These are phyloP conservation scores for Pseudonitzschia pungens DNA, from an alignment of 108 stramenopile species.

Conservation along the genomic window DNA sequence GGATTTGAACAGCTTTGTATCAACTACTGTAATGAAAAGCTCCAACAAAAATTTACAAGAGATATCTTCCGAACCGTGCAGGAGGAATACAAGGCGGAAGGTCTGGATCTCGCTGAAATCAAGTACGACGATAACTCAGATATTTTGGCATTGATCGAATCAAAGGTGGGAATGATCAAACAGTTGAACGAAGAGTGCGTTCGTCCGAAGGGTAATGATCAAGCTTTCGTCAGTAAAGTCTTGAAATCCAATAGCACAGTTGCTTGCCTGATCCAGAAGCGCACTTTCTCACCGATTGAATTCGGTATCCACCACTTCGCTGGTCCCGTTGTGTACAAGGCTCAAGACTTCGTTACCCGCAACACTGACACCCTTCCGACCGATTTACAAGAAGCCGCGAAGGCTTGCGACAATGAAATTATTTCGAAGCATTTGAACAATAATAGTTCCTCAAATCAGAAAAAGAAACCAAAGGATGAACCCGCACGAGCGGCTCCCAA, in stretches of 20 bases:
- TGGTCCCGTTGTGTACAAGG: conserved; percentile 85
- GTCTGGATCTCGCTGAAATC: conserved; percentile 84
- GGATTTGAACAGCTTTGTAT: conserved; percentile 93
- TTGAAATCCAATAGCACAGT: conserved; percentile 50
- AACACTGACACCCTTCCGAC: conserved; percentile 84
- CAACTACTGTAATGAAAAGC: conserved; percentile 92
- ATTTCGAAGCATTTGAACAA: conserved; percentile 40
- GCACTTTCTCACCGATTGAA: conserved; percentile 39
- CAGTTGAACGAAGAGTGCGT: conserved; percentile 96
- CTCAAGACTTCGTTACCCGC: conserved; percentile 77
- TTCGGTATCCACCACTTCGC: conserved; percentile 96
- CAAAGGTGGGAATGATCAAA: conserved; percentile 83
- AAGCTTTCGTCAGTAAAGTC: conserved; percentile 72
- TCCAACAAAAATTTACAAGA: conserved; percentile 90
- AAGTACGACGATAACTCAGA: conserved; percentile 92
- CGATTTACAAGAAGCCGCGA: conserved; percentile 55
- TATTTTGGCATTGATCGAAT: conserved; percentile 92
- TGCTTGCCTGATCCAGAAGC: conserved; percentile 55
- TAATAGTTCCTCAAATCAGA: conserved; percentile 34
- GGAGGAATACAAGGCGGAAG: conserved; percentile 89
- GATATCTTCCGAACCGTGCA: conserved; percentile 87
- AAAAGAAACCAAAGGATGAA: conserved; percentile 39
- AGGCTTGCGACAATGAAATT: conserved; percentile 51
- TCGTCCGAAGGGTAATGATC: conserved; percentile 84
- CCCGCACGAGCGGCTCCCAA: conserved; percentile 28